Percentiles rank a stretch among this genome's conserved stretches.
Conservation (phyloP, 495 filamentous ascomycete genomes). For the Talaromyces thailandensis region DNA sequence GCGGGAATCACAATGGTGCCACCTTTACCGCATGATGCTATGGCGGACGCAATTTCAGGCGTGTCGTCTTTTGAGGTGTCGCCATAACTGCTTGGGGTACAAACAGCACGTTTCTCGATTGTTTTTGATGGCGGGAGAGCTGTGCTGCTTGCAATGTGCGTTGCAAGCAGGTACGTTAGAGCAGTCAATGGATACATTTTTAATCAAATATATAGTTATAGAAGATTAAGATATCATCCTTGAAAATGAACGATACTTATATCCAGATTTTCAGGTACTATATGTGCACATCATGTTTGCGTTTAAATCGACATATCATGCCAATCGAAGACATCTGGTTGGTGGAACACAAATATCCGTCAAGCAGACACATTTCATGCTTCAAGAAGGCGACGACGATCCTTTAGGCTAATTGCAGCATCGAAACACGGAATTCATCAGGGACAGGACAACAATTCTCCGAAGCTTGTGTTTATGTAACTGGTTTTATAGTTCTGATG, state of each 20-base stretch:
- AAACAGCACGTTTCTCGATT: not conserved
- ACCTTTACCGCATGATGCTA: not conserved
- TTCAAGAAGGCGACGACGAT: not conserved
- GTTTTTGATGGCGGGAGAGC: not conserved
- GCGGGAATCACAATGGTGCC: not conserved
- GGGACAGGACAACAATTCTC: not conserved
- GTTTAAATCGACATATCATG: not conserved
- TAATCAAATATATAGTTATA: not conserved
- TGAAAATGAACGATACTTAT: not conserved
- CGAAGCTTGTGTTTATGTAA: not conserved
- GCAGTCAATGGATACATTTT: not conserved
- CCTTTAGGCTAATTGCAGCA: not conserved
- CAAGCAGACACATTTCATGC: not conserved
- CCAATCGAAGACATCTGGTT: not conserved
- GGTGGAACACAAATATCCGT: not conserved
- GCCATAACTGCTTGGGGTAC: not conserved
- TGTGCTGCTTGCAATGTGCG: not conserved
- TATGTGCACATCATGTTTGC: not conserved
- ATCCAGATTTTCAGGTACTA: not conserved
- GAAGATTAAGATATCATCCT: not conserved
- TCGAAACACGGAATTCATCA: not conserved
- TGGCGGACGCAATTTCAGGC: not conserved
- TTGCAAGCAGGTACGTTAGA: not conserved
- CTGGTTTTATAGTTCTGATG: not conserved
- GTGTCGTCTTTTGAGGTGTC: not conserved